Base-by-base conservation (phyloP, 331 rosid species). In the Erythrophleum ivorense region DNA sequence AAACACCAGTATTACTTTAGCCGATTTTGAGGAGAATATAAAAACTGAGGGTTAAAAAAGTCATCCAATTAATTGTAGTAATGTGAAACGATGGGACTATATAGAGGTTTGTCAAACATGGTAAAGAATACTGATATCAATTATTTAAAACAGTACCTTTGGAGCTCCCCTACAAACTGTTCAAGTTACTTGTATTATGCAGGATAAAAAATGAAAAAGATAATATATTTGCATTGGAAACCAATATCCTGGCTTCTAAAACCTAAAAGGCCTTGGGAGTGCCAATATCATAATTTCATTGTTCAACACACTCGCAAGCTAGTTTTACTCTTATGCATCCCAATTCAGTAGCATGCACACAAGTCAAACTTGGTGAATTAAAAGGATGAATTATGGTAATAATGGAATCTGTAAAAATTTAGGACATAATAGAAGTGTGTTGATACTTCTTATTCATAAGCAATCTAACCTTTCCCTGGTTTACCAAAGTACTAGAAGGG, bases 391-490 rank as follows among this genome's bases (percentile, higher is more conserved):
- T n/a, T n/a, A 18, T 55, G n/a, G 49, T 74, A 40, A 6, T 18
- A 13, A 57, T 43, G 21, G 67, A 67, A 58, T 74, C 36, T 67
- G 79, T 36, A 84, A 67, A 79, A 67, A 78, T 66, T 77, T 53
- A 21, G 43, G 65, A 63, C 9, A 5, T 54, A 70, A 54, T 68
- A 59, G 13, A 24, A 21, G 52, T 31, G 7, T 31, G 57, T 43
- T 38, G 79, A 59, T 70, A 14, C 18, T 65, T 60, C 46, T 81
- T 46, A 13, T 70, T 68, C 29, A 36, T 60, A 54, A 59, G 83
- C 60, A 76, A 65, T 76, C 88, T 84, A 74, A 87, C 88, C 83
- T 86, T 87, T 86, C 83, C 88, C 78, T 84, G 88, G 84, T 81
- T 81, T 82, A 84, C 63, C 77, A 71, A 84, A 53, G 82, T 55